A percentile compares a stretch with the other conserved stretches of the same genome.
phyloP scores from a whole-genome alignment of 2,329 filamentous ascomycete genomes.

The Gnomoniopsis sp. region DNA sequence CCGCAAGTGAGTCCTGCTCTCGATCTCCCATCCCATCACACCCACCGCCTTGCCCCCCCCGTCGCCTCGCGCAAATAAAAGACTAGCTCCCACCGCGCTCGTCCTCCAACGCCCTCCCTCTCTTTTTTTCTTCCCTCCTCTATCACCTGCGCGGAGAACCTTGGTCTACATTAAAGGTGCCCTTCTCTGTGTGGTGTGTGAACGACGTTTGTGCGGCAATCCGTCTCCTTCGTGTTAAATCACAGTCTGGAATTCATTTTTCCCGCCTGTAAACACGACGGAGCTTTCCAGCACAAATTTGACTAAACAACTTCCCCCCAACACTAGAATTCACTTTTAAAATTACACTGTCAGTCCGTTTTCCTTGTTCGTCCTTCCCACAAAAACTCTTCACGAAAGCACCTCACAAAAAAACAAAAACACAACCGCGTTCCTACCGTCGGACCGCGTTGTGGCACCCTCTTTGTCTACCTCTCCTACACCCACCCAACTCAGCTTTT shows the following conservation, averaged over 20 bases:
- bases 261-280: slow-evolving; percentile 12
- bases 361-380: neutral
- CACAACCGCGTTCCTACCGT: neutral
- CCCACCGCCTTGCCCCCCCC: neutral
- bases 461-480: neutral
- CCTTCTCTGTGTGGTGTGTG: slow-evolving; percentile 13
- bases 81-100: slow-evolving; percentile 17
- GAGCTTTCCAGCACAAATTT: slow-evolving; percentile 19
- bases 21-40: neutral
- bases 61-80: slow-evolving; percentile 12
- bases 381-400: neutral
- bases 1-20: neutral
- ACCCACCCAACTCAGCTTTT: neutral
- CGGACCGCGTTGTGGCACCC: neutral
- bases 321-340: slow-evolving; percentile 1
- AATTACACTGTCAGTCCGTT: neutral
- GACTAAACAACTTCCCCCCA: neutral
- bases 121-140: slow-evolving; percentile 19
- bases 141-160: slow-evolving; percentile 23
- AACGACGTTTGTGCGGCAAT: slow-evolving; percentile 17
- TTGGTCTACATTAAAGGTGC: slow-evolving; percentile 18
- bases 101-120: slow-evolving; percentile 29
- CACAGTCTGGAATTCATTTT: slow-evolving; percentile 8
- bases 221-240: slow-evolving; percentile 13
- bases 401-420: neutral